phyloP scores from a whole-genome alignment of 192 early-diverging fungal species.

The Coemansia sp. region DNA sequence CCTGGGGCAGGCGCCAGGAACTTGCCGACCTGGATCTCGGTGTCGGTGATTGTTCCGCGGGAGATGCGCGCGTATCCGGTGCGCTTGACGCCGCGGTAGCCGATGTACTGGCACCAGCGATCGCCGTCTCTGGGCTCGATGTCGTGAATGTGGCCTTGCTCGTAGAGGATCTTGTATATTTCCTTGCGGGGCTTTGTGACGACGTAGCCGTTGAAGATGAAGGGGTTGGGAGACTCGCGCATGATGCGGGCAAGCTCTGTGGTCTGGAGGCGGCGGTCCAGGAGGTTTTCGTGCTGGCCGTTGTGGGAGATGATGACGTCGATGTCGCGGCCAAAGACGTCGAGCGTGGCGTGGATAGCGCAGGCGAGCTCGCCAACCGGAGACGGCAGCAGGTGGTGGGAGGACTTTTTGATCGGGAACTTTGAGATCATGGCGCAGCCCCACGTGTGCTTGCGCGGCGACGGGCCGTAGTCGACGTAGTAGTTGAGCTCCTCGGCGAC shows the following conservation, averaged over 20 bases:
- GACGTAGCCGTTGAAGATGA: slow-evolving; percentile 81
- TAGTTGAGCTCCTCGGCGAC: slow-evolving; percentile 75
- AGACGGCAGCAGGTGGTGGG: slow-evolving; percentile 77
- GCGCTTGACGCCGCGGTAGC: slow-evolving; percentile 74
- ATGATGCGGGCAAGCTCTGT: slow-evolving; percentile 78
- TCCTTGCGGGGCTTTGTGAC: slow-evolving; percentile 70
- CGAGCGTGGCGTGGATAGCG: slow-evolving; percentile 84
- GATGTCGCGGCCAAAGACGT: slow-evolving; percentile 76
- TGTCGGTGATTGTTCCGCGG: slow-evolving; percentile 81
- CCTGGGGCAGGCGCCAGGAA: slow-evolving; percentile 60
- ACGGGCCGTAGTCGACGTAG: slow-evolving; percentile 82
- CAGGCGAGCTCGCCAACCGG: slow-evolving; percentile 82
- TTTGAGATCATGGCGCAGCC: slow-evolving; percentile 83
- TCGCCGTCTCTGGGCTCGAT: slow-evolving; percentile 75
- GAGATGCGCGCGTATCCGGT: slow-evolving; percentile 75
- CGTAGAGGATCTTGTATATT: slow-evolving; percentile 66
- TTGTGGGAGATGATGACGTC: slow-evolving; percentile 85
- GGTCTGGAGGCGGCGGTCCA: slow-evolving; percentile 76
- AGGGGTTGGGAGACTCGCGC: slow-evolving; percentile 71
- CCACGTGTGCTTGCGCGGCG: slow-evolving; percentile 87
- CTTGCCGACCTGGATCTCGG: slow-evolving; percentile 81
- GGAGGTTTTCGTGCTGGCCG: slow-evolving; percentile 77
- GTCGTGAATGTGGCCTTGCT: slow-evolving; percentile 71
- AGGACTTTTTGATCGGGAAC: slow-evolving; percentile 77
- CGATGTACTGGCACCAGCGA: slow-evolving; percentile 86